Base-by-base conservation (phyloP, 1,284 basidiomycete species). In the Cryptococcus wingfieldii region DNA sequence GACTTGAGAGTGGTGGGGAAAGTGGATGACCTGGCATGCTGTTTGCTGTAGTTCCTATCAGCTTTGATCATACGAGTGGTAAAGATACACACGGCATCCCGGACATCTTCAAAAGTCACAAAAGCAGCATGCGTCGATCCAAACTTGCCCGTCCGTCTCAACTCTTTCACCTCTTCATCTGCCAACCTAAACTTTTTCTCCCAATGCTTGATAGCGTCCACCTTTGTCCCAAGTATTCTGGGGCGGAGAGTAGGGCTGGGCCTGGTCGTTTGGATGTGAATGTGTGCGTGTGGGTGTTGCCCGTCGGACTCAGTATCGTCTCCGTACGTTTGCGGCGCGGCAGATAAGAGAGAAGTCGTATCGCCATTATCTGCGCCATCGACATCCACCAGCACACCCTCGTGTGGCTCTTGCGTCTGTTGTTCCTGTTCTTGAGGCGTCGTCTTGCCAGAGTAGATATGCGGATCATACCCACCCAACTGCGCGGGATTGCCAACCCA, bases 31-130 rank as follows among this genome's bases (percentile, higher is more conserved):
- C 75, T 98, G 95, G 3, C 89, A 81, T 0, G 92, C 92, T 44
- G 90, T 87, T 86, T 98, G 94, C 86, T 91, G 58, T 5, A 2
- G 19, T 28, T 28, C 13, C 10, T n/a, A 47, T 51, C 31, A 47
- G 31, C 34, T 28, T 23, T 27, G 10, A 38, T 31, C 41, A 48
- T 23, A 23, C 12, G 4, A 53, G 31, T 18, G 2, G 31, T 7
- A 39, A 19, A 16, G 39, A 43, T 28, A n/a, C 0, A 81, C 87
- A 90, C 89, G 13, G 93, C 90, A 66, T 87, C 87, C 2, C 89
- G 89, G 82, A 94, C 92, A 69, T 90, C 89, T 74, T 95, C 89
- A 66, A 98, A 97, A 0, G 95, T 98, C n/a, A 98, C 90, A 70
- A 97, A 98, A 0, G 92, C 95, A 8, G 86, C 83, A 56, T 87